Evolutionary conservation across 2,329 filamentous ascomycete species (phyloP), one percentile per base, ranked within the genome.

Genomic region (Onygenales sp.): DNA sequence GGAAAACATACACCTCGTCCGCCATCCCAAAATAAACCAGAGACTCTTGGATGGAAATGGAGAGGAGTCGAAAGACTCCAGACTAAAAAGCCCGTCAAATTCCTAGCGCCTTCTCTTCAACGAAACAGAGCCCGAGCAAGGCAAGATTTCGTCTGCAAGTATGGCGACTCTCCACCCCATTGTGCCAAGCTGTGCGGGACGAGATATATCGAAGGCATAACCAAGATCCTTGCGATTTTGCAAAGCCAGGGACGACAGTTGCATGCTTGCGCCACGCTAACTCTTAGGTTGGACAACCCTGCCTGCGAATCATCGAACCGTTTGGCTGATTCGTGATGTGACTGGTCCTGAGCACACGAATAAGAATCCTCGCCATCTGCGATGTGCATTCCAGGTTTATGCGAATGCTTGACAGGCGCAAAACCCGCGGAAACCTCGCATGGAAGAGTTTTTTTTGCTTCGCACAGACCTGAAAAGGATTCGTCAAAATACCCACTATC

Each of bases 271-370:
- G 49, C 31, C 39, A 13, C 49, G 27, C 49, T 43, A 51, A 51
- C n/a, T 44, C 32, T 43, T 36, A 51, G 14, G 11, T 39, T 43
- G 3, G 7, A 35, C 9, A 38, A 43, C 47, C 52, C 17, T 48
- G 36, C 49, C 50, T 53, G 44, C 55, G 51, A 57, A 57, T 57
- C 55, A 57, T 27, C 11, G 14, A 17, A 38, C 43, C 44, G 17
- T 53, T 55, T 43, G 31, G 33, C 50, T 43, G 38, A 48, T 53
- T 48, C 42, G 35, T 11, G 17, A 33, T n/a, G 14, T 54, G 51
- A 55, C 50, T 57, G 55, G 55, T 43, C 48, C 17, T 17, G 5
- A 4, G 21, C 14, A 41, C n/a, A 17, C 50, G 17, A 52, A 52
- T 46, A 14, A 33, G 13, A 39, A 36, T 17, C 13, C 8, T 32